A percentile compares a stretch with the other conserved stretches of the same genome.
These are phyloP conservation scores for Yamadazyma jaroonii DNA, from an alignment of 1,139 yeast species.

Conservation along the genomic window DNA sequence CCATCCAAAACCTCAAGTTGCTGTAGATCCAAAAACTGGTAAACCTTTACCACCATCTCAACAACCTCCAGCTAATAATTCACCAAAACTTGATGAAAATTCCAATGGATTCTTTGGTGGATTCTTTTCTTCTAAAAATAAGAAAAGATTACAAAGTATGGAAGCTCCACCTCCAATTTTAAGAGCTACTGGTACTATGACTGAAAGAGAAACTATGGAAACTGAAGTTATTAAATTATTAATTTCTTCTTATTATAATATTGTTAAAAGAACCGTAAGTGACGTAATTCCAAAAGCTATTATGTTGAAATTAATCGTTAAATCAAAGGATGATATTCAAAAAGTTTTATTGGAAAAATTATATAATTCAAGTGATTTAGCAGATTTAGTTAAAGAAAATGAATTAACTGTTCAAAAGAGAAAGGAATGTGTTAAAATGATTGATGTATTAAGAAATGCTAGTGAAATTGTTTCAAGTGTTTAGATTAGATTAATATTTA, in stretches of 20 bases:
- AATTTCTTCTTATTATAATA: slow-evolving; percentile 84
- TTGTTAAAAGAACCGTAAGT: slow-evolving; percentile 90
- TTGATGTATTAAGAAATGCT: slow-evolving; percentile 84
- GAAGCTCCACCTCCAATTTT: slow-evolving; percentile 96
- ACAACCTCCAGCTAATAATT: slow-evolving; percentile 29
- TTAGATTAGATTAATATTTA: slow-evolving; percentile 21
- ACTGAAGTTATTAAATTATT: slow-evolving; percentile 94
- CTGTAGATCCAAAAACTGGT: slow-evolving; percentile 91
- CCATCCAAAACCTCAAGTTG: slow-evolving; percentile 78
- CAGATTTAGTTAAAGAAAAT: slow-evolving; percentile 83
- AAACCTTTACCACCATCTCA: slow-evolving; percentile 60
- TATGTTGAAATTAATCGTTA: slow-evolving; percentile 84
- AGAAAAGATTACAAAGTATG: slow-evolving; percentile 92
- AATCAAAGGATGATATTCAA: slow-evolving; percentile 85
- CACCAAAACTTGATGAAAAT: slow-evolving; percentile 34
- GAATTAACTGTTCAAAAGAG: slow-evolving; percentile 93
- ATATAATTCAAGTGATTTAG: slow-evolving; percentile 73
- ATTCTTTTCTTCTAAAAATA: slow-evolving; percentile 87
- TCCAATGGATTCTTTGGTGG: slow-evolving; percentile 88
- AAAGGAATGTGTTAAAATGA: slow-evolving; percentile 93
- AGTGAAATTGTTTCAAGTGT: slow-evolving; percentile 89
- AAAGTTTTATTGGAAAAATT: slow-evolving; percentile 84
- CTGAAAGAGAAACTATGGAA: slow-evolving; percentile 94
- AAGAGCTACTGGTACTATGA: slow-evolving; percentile 92
- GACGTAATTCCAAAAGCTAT: slow-evolving; percentile 94